Base-by-base conservation (phyloP, 2,329 filamentous ascomycete genomes). In the Fusarium sp. region DNA sequence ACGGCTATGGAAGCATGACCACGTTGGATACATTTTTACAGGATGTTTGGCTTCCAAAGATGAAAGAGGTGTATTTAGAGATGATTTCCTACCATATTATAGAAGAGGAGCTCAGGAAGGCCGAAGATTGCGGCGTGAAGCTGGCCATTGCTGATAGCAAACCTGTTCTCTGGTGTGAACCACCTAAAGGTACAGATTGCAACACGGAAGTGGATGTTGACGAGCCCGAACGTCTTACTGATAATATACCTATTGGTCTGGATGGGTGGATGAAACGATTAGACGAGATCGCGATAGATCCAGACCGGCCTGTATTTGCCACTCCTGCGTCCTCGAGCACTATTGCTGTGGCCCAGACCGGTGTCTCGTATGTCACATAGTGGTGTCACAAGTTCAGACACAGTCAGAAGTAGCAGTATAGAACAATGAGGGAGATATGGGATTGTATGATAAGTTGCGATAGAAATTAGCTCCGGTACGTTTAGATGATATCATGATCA, bases 401-500 rank as follows among this genome's bases (percentile, higher is more conserved):
- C 6, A 9, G 9, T 2, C 28, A 4, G 4, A 32, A 12, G 9
- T 13, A 40, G 6, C 3, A 28, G 9, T n/a, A 16, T 8, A 32
- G 9, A n/a, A 3, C 4, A 1, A 5, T 11, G 4, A 11, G 2
- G 2, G 28, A 49, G 10, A 32, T 8, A 32, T 32, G 4, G 9
- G 1, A 32, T n/a, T 49, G 28, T 49, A 49, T 49, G 28, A 32
- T 32, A 4, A 0, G 18, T n/a, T 12, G 21, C 15, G 9, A n/a
- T 3, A 49, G 2, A 49, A 47, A 6, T 30, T 12, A 9, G 3
- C 4, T 3, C 21, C 8, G 6, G 4, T 10, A 13, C 4, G 3
- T 28, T 46, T 71, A 78, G 32, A 78, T 66, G 13, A 79, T 28
- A 16, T 79, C 77, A 8, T 78, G 77, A 5, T 78, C 77, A 19